Evolutionary conservation across 768 basidiomycete genomes (phyloP).

Genomic region (Suillus placidus): DNA sequence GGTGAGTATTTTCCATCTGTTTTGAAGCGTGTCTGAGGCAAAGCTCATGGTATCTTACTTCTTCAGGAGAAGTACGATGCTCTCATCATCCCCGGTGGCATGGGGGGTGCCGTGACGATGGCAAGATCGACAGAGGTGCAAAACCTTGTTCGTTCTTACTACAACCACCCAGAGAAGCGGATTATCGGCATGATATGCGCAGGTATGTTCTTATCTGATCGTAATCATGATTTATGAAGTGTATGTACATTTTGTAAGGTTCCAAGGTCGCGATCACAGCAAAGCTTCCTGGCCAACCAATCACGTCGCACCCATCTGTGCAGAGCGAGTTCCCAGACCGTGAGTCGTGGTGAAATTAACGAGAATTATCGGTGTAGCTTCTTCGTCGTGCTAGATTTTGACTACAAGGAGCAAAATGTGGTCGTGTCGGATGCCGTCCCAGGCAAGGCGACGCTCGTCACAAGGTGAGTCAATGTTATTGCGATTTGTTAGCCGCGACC

Average conservation of each 20-base stretch:
- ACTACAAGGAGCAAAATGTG: conserved; percentile 74
- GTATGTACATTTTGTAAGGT: conserved; percentile 42
- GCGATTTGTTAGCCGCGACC: neutral
- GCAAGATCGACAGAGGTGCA: conserved; percentile 62
- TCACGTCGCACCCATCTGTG: conserved; percentile 83
- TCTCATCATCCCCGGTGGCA: conserved; percentile 76
- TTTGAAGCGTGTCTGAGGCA: neutral
- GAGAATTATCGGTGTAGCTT: neutral
- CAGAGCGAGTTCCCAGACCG: conserved; percentile 58
- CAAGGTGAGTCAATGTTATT: conserved; percentile 58
- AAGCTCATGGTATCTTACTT: neutral
- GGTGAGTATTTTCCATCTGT: conserved; percentile 34
- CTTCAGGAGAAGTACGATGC: conserved; percentile 65
- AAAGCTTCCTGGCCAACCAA: conserved; percentile 57
- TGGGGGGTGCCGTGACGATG: conserved; percentile 76
- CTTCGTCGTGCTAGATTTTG: conserved; percentile 51
- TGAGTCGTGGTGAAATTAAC: conserved; percentile 26
- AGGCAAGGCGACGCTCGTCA: conserved; percentile 59
- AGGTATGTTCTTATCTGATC: conserved; percentile 40
- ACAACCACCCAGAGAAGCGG: conserved; percentile 25
- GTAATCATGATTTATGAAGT: neutral
- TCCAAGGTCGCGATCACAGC: conserved; percentile 68
- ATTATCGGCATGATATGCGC: conserved; percentile 88
- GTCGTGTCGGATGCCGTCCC: conserved; percentile 53
- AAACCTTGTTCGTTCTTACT: conserved; percentile 58